Base-by-base conservation (phyloP, 129 eudicot genomes). In the Chrysanthemum makinoi region DNA sequence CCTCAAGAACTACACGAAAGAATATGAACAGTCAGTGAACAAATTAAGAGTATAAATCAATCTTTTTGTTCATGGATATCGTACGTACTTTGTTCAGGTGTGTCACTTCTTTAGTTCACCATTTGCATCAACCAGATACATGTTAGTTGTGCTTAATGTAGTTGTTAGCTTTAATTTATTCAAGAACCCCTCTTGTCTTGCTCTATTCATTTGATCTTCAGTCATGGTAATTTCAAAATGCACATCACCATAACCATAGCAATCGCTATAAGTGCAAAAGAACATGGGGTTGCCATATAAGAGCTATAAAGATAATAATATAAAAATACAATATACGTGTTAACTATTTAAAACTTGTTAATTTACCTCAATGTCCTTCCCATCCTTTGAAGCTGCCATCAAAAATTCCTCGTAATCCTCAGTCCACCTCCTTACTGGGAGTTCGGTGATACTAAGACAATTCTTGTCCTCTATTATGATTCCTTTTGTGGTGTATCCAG, bases 371-470 rank as follows among this genome's bases (percentile, higher is more conserved):
- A 94, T 87, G 52, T 83, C 80, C 72, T 88, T 88, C 67, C 83
- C 88, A 2, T 81, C 76, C 61, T 65, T 16, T 16, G 3, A 3
- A 26, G 80, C 81, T 6, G 85, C 83, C 70, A 85, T 89, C 75
- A 94, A 54, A 78, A 89, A 94, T 10, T 87, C 92, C 83, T 94
- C 87, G 72, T 94, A 94, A 67, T 89, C 96, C 58, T 83, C 87
- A 44, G 95, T 89, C 98, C 98, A 94, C 64, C 77, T 85, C 14
- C 96, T 74, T 19, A 94, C 43, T 6, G 97, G 98, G 70, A 94
- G 84, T 81, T 94, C 98, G 4, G 93, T 83, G 49, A 94, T 82
- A 39, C 66, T 70, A 0, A 94, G 81, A 0, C 77, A 68, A 57
- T 84, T 83, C 11, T 54, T 57, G 20, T 82, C 95, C 68, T 83